Evolutionary conservation across 2,329 filamentous ascomycete genomes (phyloP).

Genomic region (Apiospora sp.): DNA sequence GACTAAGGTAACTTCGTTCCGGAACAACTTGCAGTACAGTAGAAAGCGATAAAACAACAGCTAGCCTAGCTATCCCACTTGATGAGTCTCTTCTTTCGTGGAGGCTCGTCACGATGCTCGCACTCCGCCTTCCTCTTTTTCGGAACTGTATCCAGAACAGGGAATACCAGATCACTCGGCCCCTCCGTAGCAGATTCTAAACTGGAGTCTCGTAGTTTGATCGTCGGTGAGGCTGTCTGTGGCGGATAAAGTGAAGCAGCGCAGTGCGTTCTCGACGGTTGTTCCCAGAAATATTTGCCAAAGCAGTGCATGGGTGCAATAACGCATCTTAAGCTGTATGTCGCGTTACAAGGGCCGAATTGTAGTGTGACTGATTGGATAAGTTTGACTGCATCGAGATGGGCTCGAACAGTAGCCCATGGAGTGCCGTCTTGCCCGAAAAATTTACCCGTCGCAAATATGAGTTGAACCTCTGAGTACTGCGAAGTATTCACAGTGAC

Average conservation of each 20-base stretch:
- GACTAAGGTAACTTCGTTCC: background rate
- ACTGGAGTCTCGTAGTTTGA: background rate
- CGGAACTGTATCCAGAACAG: background rate
- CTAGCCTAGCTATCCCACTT: background rate
- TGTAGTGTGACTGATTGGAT: background rate
- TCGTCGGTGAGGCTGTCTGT: background rate
- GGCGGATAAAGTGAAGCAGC: background rate
- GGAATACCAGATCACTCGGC: background rate
- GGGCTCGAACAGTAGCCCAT: background rate
- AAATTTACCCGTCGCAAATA: background rate
- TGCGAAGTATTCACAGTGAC: no score
- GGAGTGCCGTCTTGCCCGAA: background rate
- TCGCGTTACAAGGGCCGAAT: background rate
- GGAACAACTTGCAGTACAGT: background rate
- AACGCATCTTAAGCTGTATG: background rate
- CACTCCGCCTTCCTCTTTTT: slow-evolving; percentile 1
- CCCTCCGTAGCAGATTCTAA: background rate
- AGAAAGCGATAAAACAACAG: no score
- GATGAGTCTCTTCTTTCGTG: background rate
- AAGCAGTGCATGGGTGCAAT: background rate
- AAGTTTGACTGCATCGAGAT: background rate
- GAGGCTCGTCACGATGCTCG: background rate
- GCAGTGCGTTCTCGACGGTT: background rate
- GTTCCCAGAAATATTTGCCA: background rate
- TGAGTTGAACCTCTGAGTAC: background rate